These are phyloP conservation scores for Artomyces pyxidatus DNA, from an alignment of 768 basidiomycete species.

Conservation along the genomic window DNA sequence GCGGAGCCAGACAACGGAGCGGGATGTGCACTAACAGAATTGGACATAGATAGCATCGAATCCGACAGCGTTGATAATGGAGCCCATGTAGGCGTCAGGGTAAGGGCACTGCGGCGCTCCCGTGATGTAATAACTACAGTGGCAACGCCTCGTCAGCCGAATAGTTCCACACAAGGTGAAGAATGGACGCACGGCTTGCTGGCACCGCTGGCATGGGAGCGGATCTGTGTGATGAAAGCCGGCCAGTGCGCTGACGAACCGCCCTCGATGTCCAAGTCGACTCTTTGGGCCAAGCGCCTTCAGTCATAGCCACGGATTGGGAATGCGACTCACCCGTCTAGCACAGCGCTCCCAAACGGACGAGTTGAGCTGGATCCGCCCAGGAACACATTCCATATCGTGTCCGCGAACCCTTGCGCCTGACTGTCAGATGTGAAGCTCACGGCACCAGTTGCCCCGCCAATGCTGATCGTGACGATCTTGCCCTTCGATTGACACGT, in stretches of 20 bases:
- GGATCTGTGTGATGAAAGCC: conserved; percentile 40
- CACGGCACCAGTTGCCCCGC: conserved; percentile 46
- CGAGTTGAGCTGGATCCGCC: conserved; percentile 54
- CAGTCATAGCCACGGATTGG: not conserved
- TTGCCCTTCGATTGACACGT: conserved; percentile 46
- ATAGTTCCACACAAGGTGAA: not conserved
- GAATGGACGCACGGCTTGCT: conserved; percentile 40
- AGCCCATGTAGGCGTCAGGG: conserved; percentile 55
- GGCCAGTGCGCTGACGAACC: conserved; percentile 30
- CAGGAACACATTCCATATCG: conserved; percentile 67
- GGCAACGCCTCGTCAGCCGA: conserved; percentile 1
- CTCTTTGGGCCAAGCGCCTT: conserved; percentile 12
- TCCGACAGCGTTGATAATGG: conserved; percentile 47
- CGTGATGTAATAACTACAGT: conserved; percentile 52
- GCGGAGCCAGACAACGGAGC: not conserved
- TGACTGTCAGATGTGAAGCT: conserved; percentile 52
- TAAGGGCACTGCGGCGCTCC: conserved; percentile 63
- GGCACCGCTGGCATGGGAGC: conserved; percentile 39
- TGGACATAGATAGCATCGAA: conserved; percentile 76
- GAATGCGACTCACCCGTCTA: conserved; percentile 49
- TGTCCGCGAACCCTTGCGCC: conserved; percentile 51
- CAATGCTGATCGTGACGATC: conserved; percentile 31
- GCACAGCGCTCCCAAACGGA: conserved; percentile 63
- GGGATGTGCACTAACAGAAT: conserved; percentile 44
- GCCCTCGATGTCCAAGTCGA: conserved; percentile 75